These are phyloP conservation scores for Scleroderma citrinum DNA, from an alignment of 768 basidiomycete species.

Conservation along the genomic window DNA sequence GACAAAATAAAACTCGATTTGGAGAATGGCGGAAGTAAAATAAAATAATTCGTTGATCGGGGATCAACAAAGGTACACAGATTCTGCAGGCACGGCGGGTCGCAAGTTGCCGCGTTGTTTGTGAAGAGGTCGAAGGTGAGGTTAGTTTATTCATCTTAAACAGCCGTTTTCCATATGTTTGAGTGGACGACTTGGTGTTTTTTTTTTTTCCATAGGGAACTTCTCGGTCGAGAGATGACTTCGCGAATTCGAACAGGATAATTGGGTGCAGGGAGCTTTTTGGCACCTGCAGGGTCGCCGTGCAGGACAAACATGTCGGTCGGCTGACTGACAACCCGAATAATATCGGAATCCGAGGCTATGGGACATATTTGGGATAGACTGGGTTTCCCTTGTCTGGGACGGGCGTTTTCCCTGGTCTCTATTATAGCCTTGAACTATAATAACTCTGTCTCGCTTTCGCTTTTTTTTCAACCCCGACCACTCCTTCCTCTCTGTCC, in stretches of 20 bases:
- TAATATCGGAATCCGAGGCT: slow-evolving; percentile 40
- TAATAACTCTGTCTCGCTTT: slow-evolving; percentile 27
- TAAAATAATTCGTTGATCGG: slow-evolving; percentile 46
- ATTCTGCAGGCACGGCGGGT: slow-evolving; percentile 25
- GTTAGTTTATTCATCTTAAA: neutral
- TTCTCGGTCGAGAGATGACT: slow-evolving; percentile 9
- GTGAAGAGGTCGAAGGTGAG: slow-evolving; percentile 5
- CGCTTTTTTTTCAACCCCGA: slow-evolving; percentile 43
- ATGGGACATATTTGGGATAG: slow-evolving; percentile 21
- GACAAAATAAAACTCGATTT: slow-evolving; percentile 11
- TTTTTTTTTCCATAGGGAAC: neutral
- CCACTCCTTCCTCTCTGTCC: slow-evolving; percentile 34
- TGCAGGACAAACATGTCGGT: slow-evolving; percentile 26
- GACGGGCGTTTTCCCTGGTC: slow-evolving; percentile 16
- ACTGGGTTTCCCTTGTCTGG: neutral
- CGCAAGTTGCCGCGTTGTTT: slow-evolving; percentile 22
- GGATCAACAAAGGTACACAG: slow-evolving; percentile 49
- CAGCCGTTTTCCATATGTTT: neutral
- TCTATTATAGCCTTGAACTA: slow-evolving; percentile 18
- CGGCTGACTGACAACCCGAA: slow-evolving; percentile 37
- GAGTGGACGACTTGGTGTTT: neutral
- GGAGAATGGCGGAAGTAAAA: slow-evolving; percentile 28
- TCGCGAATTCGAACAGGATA: slow-evolving; percentile 25
- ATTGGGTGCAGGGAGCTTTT: slow-evolving; percentile 10
- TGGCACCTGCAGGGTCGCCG: slow-evolving; percentile 31